Percentiles rank a stretch among this genome's conserved stretches.
phyloP scores from a whole-genome alignment of 805 yeast species.

The Lipomyces sp. region DNA sequence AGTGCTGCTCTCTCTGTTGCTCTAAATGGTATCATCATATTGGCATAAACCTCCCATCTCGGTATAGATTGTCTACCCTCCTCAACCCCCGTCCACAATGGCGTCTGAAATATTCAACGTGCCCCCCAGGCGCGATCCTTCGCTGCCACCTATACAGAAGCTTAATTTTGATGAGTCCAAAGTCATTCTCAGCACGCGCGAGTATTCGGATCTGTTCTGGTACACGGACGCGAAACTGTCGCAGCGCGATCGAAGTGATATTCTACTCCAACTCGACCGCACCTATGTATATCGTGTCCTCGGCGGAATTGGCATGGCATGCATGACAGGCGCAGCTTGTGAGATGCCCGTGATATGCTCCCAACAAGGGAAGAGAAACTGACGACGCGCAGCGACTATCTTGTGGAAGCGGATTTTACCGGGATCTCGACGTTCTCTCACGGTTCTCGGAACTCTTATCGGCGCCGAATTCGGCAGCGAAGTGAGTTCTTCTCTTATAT shows the following conservation, averaged over 20 bases:
- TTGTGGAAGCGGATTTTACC: constrained; percentile 8
- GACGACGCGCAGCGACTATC: constrained; percentile 1
- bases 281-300: constrained; percentile 8
- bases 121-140: constrained; percentile 22
- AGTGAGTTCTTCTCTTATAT: constrained; percentile 1
- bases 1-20: no score
- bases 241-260: constrained; percentile 19
- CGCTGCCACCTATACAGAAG: constrained; percentile 5
- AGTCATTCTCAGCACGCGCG: neutral
- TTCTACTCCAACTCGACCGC: constrained; percentile 13
- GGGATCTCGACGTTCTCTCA: constrained; percentile 9
- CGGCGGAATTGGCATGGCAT: constrained; percentile 12
- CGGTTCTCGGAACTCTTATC: constrained; percentile 9
- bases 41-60: no score
- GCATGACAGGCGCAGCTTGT: constrained; percentile 4
- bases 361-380: no score
- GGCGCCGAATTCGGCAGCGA: constrained; percentile 17
- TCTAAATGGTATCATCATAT: no score
- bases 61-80: no score
- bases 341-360: no score
- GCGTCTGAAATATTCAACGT: constrained; percentile 18
- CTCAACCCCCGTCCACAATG: neutral
- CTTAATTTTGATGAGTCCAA: constrained; percentile 14
- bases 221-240: constrained; percentile 14
- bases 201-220: constrained; percentile 26